Evolutionary conservation across 129 eudicot genomes (phyloP).

Genomic region (Helianthus tuberosus): DNA sequence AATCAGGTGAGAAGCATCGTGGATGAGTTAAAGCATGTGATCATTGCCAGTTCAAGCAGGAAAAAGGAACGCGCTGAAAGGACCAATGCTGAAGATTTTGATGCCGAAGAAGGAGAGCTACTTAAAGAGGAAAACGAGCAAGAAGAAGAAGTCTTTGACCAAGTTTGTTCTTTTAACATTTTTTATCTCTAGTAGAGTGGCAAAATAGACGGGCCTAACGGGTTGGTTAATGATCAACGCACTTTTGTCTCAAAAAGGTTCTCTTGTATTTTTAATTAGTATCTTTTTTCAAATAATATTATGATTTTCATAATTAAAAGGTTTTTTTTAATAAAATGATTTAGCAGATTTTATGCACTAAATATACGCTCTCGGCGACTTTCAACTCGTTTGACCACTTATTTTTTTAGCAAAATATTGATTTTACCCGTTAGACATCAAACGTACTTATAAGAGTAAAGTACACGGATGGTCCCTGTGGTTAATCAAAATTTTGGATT

Average conservation of each 20-base stretch:
- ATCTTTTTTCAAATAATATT: neutral
- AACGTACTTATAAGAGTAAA: neutral
- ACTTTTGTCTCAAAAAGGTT: neutral
- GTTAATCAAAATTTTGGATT: too few relatives aligned
- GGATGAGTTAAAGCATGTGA: conserved; percentile 95
- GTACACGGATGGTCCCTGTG: too few relatives aligned
- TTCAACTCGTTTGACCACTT: neutral
- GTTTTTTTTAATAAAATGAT: neutral
- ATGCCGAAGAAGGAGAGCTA: conserved; percentile 95
- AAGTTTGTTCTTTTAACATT: conserved; percentile 38
- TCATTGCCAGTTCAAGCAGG: conserved; percentile 98
- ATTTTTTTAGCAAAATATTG: neutral
- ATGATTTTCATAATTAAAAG: neutral
- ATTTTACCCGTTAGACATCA: neutral
- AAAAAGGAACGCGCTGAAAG: conserved; percentile 91
- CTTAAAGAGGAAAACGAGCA: conserved; percentile 98
- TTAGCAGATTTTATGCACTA: neutral
- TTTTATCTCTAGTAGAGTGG: neutral
- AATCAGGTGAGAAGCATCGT: conserved; percentile 86
- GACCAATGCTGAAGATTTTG: conserved; percentile 98
- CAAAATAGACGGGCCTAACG: neutral
- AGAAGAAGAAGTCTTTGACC: conserved; percentile 99
- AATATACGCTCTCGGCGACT: neutral
- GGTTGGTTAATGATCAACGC: neutral
- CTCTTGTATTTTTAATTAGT: neutral